A percentile compares a stretch with the other conserved stretches of the same genome.
These are phyloP conservation scores for Mortierella sp. DNA, from an alignment of 371 early-diverging fungal genomes.

Conservation along the genomic window DNA sequence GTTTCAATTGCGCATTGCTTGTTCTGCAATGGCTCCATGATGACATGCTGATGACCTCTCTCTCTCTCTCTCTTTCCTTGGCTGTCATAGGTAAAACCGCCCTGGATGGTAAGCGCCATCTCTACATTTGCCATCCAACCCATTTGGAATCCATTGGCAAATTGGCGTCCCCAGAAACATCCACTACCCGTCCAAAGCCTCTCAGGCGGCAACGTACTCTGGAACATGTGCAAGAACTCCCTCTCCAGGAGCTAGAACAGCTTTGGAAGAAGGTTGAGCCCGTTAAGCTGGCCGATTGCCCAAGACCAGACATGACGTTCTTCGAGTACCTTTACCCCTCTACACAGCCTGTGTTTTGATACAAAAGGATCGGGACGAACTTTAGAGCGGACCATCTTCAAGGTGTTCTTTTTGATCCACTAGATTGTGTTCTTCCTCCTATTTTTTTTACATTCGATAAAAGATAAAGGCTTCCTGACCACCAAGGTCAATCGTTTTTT, in stretches of 20 bases:
- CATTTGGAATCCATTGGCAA: slow-evolving; percentile 47
- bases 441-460: background rate
- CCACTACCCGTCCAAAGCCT: slow-evolving; percentile 18
- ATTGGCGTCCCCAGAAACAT: background rate
- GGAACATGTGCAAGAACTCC: slow-evolving; percentile 50
- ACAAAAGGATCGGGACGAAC: background rate
- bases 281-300: slow-evolving; percentile 21
- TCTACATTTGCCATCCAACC: slow-evolving; percentile 50
- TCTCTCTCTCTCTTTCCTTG: background rate
- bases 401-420: background rate
- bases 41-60: too few species aligned
- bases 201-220: slow-evolving; percentile 34
- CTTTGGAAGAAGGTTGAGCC: slow-evolving; percentile 47
- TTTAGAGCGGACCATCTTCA: background rate
- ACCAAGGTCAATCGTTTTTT: background rate
- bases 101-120: slow-evolving; percentile 42
- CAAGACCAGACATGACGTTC: slow-evolving; percentile 47
- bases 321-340: slow-evolving; percentile 53
- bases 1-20: too few species aligned
- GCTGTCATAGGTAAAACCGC: slow-evolving; percentile 40
- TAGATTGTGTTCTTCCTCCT: background rate
- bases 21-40: background rate
- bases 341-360: slow-evolving; percentile 26
- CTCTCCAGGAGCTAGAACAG: slow-evolving; percentile 37
- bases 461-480: background rate